These are phyloP conservation scores for Linnemannia exigua DNA, from an alignment of 192 early-diverging fungal species.

Conservation along the genomic window DNA sequence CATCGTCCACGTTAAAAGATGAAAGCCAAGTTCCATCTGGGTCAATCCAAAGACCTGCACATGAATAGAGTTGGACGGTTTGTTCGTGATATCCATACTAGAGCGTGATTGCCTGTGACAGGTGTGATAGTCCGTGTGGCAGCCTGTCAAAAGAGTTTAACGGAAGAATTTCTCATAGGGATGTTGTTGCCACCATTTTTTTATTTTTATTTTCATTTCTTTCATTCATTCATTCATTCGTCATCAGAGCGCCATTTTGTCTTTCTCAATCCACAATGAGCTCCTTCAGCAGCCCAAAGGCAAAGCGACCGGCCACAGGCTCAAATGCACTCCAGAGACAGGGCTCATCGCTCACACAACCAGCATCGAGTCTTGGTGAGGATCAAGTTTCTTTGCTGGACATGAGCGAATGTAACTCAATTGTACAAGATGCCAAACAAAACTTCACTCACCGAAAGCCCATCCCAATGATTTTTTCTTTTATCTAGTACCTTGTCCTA, in stretches of 20 bases:
- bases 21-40: too few relatives aligned
- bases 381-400: background rate
- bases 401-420: background rate
- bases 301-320: constrained; percentile 5
- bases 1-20: too few relatives aligned
- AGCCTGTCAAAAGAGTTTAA: too few relatives aligned
- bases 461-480: background rate
- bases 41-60: too few relatives aligned
- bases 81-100: too few relatives aligned
- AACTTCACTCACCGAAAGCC: background rate
- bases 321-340: background rate
- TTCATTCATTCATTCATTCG: background rate
- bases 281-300: constrained; percentile 25
- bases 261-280: background rate
- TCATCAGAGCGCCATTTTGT: background rate
- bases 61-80: too few relatives aligned
- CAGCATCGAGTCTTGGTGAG: background rate
- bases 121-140: too few relatives aligned
- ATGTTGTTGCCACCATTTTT: background rate
- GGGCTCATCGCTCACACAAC: background rate
- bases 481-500: constrained; percentile 63
- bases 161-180: background rate
- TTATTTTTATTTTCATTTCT: background rate
- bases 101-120: too few relatives aligned
- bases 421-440: background rate